These are phyloP conservation scores for Syzygium malaccense DNA, from an alignment of 441 rosid genomes.

Conservation along the genomic window DNA sequence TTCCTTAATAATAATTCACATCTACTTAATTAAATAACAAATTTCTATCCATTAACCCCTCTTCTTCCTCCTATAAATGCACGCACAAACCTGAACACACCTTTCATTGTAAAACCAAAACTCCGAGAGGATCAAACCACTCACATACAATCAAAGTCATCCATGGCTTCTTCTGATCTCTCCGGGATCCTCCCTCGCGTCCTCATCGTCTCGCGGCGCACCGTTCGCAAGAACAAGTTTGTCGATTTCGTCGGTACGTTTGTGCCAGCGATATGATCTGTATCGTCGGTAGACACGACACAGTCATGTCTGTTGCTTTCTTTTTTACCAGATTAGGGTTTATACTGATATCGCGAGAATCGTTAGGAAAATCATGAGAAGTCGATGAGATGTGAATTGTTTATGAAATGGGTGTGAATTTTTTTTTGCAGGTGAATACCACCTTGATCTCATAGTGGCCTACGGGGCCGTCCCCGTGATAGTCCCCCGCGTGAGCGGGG, in stretches of 20 bases:
- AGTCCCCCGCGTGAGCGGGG: slow-evolving; percentile 73
- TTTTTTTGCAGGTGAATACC: slow-evolving; percentile 63
- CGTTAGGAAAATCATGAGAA: background rate
- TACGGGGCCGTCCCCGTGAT: slow-evolving; percentile 84
- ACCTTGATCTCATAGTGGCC: slow-evolving; percentile 68
- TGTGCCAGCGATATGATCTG: background rate
- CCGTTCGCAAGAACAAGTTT: slow-evolving; percentile 79
- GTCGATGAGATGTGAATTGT: background rate
- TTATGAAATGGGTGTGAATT: background rate
- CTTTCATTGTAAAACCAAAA: background rate
- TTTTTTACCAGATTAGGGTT: background rate
- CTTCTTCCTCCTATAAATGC: background rate
- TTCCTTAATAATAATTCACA: background rate
- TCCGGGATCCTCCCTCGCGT: slow-evolving; percentile 74
- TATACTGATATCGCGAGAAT: background rate
- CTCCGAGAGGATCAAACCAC: background rate
- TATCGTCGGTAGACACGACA: background rate
- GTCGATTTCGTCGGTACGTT: slow-evolving; percentile 77
- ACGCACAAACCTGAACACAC: background rate
- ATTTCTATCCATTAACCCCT: background rate
- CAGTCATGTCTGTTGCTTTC: background rate
- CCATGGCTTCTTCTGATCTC: slow-evolving; percentile 32
- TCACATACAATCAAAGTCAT: background rate
- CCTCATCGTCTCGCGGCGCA: slow-evolving; percentile 79
- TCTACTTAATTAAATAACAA: background rate